Base-by-base conservation (phyloP, 2,329 filamentous ascomycete species). In the Aspergillus latus region DNA sequence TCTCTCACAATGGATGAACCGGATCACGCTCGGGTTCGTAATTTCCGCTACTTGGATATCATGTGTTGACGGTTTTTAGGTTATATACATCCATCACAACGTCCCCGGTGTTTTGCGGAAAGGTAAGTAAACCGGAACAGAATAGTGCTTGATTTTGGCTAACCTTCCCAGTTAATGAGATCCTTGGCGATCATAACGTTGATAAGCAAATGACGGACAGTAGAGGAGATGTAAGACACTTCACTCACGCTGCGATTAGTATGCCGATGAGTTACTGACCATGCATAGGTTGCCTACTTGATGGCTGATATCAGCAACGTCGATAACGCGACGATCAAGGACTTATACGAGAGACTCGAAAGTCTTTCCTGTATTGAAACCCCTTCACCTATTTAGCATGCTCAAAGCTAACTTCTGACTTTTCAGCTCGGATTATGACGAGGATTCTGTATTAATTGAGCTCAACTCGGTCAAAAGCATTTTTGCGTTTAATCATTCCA, bases 181-280 rank as follows among this genome's bases (percentile, higher is more conserved):
- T 97, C 60, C 83, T 99, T 47, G 90, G 89, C 43, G 87, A 95
- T 68, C 92, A 99, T 80, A 99, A 99, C 74, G 92, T 99, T 66
- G 93, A 97, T 79, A 97, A 97, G 82, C 94, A 99, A 78, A 97
- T 95, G 80, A 94, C 90, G 49, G 94, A 97, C 74, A 96, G 89
- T 76, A 88, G 88, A 78, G 93, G 92, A 65, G 93, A 97, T 72
- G 88, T 90, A 76, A 62, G 82, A 69, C 26, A 32, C 21, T 5
- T 15, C n/a, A 1, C 11, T 16, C 4, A 11, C 44, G 26, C 4
- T 21, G n/a, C 15, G 5, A 13, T 8, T 47, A 9, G 28, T 7
- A n/a, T 46, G 49, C 54, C 69, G 56, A 69, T 36, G 39, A 16
- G 39, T 10, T 21, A 21, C 21, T 21, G 21, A 21, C 21, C 21